Percentiles rank a stretch among this genome's conserved stretches.
Evolutionary conservation across 2,329 filamentous ascomycete species (phyloP).

Genomic region (Fonsecaea nubica): DNA sequence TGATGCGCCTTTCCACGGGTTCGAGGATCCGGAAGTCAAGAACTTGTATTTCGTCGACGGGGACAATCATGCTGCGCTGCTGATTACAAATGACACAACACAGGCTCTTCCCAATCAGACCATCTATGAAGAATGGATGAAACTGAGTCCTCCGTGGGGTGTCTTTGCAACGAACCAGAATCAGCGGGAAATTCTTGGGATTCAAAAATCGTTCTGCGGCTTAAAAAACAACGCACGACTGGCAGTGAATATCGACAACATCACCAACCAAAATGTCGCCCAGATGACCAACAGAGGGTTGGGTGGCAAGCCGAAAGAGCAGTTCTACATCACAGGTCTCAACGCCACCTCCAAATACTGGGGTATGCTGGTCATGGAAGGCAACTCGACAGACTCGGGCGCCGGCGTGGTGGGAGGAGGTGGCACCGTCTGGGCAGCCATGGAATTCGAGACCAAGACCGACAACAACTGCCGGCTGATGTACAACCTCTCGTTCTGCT

Average conservation of each 20-base stretch:
- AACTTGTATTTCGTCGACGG: constrained; percentile 83
- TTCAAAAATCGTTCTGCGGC: constrained; percentile 84
- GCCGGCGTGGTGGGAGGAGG: constrained; percentile 70
- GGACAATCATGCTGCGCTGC: constrained; percentile 76
- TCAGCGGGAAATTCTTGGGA: constrained; percentile 66
- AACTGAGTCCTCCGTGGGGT: constrained; percentile 69
- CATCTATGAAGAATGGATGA: constrained; percentile 62
- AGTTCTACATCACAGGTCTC: constrained; percentile 82
- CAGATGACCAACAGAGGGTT: constrained; percentile 73
- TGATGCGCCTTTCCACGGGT: constrained; percentile 74
- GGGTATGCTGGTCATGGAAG: constrained; percentile 72
- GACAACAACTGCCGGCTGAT: constrained; percentile 85
- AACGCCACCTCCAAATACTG: constrained; percentile 74
- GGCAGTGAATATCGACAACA: constrained; percentile 62
- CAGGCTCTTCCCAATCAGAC: constrained; percentile 52
- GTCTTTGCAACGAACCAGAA: constrained; percentile 75
- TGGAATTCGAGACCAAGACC: constrained; percentile 77
- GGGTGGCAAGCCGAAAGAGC: constrained; percentile 76
- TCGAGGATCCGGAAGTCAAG: constrained; percentile 49
- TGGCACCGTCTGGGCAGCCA: constrained; percentile 73
- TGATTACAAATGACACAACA: constrained; percentile 79
- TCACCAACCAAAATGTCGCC: constrained; percentile 55
- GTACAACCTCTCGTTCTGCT: constrained; percentile 86
- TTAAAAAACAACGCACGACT: constrained; percentile 71
- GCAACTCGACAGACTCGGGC: constrained; percentile 61